These are phyloP conservation scores for sweet orange (Citrus sinensis) DNA, from an alignment of 345 rosid genomes.

Conservation along the genomic window DNA sequence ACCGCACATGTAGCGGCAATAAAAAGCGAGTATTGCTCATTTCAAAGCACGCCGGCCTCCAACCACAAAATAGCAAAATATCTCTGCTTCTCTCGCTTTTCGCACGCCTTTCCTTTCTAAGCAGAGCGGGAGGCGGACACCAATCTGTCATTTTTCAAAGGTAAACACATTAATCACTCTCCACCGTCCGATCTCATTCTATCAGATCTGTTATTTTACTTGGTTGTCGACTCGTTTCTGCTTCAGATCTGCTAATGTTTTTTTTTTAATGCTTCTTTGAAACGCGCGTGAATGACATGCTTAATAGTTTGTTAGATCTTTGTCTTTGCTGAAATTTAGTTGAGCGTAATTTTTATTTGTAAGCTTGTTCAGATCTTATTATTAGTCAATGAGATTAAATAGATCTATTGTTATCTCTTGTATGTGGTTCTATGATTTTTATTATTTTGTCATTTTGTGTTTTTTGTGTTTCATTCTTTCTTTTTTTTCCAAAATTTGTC, in stretches of 20 bases:
- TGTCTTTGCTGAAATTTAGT: not conserved
- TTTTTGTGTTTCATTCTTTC: not conserved
- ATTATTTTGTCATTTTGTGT: no score
- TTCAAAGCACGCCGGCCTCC: conserved; percentile 27
- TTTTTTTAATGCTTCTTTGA: not conserved
- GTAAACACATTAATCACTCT: not conserved
- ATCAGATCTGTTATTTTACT: conserved; percentile 17
- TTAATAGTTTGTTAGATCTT: not conserved
- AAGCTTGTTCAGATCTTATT: not conserved
- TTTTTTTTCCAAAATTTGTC: no score
- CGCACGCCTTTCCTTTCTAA: conserved; percentile 17
- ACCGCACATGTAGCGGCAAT: conserved; percentile 15
- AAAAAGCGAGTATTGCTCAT: conserved; percentile 15
- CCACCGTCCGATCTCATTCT: not conserved
- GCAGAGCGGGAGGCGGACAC: conserved; percentile 35
- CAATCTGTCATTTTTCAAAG: not conserved
- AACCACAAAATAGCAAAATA: conserved; percentile 3
- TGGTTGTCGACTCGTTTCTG: not conserved
- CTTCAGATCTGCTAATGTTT: conserved; percentile 4
- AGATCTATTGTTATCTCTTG: not conserved
- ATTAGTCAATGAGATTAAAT: not conserved
- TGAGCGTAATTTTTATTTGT: not conserved
- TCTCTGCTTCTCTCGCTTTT: not conserved
- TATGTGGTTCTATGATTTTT: not conserved
- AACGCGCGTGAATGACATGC: not conserved